These are phyloP conservation scores for Cryomyces minteri DNA, from an alignment of 495 filamentous ascomycete species.

Conservation along the genomic window DNA sequence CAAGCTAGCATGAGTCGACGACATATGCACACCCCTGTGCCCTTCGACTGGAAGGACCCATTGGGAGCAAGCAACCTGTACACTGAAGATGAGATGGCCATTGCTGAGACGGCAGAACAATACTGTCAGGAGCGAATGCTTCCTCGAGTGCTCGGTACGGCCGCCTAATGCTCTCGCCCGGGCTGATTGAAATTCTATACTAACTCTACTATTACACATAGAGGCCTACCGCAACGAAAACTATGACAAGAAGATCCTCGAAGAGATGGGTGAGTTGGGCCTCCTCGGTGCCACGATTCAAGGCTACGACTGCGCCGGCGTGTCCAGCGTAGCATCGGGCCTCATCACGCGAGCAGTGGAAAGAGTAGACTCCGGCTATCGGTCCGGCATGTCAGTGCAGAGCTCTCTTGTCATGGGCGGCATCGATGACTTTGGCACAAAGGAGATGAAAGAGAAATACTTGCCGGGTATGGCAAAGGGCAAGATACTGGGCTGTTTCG, in stretches of 20 bases:
- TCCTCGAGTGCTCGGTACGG: slow-evolving; percentile 74
- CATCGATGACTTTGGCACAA: slow-evolving; percentile 83
- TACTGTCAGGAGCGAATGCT: slow-evolving; percentile 84
- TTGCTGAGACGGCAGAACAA: slow-evolving; percentile 69
- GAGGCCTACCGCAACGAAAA: slow-evolving; percentile 91
- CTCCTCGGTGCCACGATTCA: slow-evolving; percentile 80
- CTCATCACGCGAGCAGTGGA: slow-evolving; percentile 93
- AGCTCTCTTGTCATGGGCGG: slow-evolving; percentile 89
- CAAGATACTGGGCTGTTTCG: slow-evolving; percentile 77
- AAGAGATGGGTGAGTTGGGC: slow-evolving; percentile 92
- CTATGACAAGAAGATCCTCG: slow-evolving; percentile 74
- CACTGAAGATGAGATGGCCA: slow-evolving; percentile 78
- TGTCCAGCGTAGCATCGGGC: slow-evolving; percentile 75
- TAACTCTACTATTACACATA: slow-evolving; percentile 15
- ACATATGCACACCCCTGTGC: slow-evolving; percentile 31
- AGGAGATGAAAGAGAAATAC: slow-evolving; percentile 79
- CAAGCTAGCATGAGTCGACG: slow-evolving; percentile 20
- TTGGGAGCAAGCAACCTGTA: slow-evolving; percentile 51
- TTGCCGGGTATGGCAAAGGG: slow-evolving; percentile 75
- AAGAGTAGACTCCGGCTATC: slow-evolving; percentile 87
- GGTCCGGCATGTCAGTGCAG: slow-evolving; percentile 92
- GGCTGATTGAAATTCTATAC: neutral
- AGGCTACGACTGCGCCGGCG: slow-evolving; percentile 89
- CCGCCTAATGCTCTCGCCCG: neutral
- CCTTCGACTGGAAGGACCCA: slow-evolving; percentile 89